phyloP scores from a whole-genome alignment of 2,329 filamentous ascomycete genomes.

The Chlorencoelia australis region DNA sequence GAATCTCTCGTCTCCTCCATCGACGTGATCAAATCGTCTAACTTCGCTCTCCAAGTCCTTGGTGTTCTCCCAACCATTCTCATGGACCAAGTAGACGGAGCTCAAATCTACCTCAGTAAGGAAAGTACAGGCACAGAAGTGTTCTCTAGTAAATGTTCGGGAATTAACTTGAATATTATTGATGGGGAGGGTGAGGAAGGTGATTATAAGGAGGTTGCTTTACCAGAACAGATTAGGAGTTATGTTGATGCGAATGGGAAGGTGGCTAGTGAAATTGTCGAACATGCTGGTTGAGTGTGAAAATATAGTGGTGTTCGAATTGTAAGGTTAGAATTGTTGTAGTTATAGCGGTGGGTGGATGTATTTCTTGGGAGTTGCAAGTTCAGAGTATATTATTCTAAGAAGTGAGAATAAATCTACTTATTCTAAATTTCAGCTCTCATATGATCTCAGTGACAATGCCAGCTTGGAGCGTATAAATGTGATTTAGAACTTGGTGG shows the following conservation, averaged over 20 bases:
- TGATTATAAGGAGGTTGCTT: slow-evolving; percentile 77
- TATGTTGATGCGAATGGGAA: slow-evolving; percentile 63
- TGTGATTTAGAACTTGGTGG: too few species aligned
- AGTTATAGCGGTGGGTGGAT: too few species aligned
- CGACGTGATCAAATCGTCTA: slow-evolving; percentile 90
- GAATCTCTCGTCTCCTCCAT: slow-evolving; percentile 85
- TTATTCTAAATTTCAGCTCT: too few species aligned
- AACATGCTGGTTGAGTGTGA: slow-evolving; percentile 87
- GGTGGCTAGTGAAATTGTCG: slow-evolving; percentile 87
- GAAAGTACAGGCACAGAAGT: slow-evolving; percentile 71
- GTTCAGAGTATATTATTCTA: too few species aligned
- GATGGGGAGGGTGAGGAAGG: slow-evolving; percentile 54
- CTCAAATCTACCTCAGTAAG: slow-evolving; percentile 75
- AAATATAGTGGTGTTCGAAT: too few species aligned
- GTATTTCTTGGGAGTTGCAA: too few species aligned
- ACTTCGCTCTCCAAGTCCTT: slow-evolving; percentile 88
- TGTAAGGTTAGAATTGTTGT: too few species aligned
- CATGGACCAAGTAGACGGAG: slow-evolving; percentile 88
- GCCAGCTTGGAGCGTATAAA: too few species aligned
- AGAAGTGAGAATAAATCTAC: too few species aligned
- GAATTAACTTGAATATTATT: slow-evolving; percentile 80
- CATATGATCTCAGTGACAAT: too few species aligned
- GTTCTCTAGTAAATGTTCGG: slow-evolving; percentile 79
- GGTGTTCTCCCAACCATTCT: slow-evolving; percentile 79
- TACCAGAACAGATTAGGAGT: slow-evolving; percentile 84